Evolutionary conservation across 169 alveolate species (phyloP), one percentile per base, ranked within the genome.

Genomic region (Besnoitia besnoiti): DNA sequence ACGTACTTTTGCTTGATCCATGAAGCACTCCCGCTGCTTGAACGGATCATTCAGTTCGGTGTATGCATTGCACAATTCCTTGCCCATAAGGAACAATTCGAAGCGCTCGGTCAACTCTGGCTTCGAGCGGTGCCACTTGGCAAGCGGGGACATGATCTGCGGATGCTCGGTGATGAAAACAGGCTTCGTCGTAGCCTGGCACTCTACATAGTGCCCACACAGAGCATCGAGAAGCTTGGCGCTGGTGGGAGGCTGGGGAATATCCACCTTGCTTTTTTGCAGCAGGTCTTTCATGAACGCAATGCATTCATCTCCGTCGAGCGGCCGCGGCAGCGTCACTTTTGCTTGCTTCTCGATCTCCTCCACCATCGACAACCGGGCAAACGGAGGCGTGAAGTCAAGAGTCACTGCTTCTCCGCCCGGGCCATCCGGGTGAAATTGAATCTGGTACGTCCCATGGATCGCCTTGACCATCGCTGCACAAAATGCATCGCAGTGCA

Each of bases 41-140:
- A 97, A 94, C n/a, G 99, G 99, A 94, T 99, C 99, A 94, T 99
- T 99, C 94, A 99, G 97, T 96, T 99, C 99, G 30, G 99, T 99
- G 96, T 99, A 99, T 35, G 99, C 99, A 94, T 99, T 99, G 95
- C 98, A 97, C 27, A 99, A 94, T 94, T 99, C 99, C 95, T 98
- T 98, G 44, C 99, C 99, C 94, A 98, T 97, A 51, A 98, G 95
- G 96, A 98, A 99, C 88, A 98, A 97, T 97, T 99, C 99, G 93
- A 99, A 99, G 85, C 99, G 97, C 97, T 99, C 99, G 59, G 99
- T 97, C 85, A 98, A 94, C 46, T 97, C 98, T 30, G 98, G 97
- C 93, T 96, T 97, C 30, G 96, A 85, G 94, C 99, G 96, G 61
- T 95, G 97, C 98, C 98, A 99, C 96, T 99, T 99, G 62, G 99